These are phyloP conservation scores for Allodekkera sacchari DNA, from an alignment of 805 yeast genomes.

Conservation along the genomic window DNA sequence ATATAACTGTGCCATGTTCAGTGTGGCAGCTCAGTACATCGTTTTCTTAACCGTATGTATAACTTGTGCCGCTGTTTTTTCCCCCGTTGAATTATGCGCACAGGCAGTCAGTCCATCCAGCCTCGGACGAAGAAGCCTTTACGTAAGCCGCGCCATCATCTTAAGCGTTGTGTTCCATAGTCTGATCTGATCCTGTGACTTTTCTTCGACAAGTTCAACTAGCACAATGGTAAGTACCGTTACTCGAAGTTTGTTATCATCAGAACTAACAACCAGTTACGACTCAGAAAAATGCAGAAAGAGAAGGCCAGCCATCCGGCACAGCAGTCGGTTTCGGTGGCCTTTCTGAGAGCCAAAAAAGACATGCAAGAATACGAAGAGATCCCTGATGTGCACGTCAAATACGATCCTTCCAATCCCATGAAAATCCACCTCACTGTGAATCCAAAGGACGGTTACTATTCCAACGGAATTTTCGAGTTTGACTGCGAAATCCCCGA, in stretches of 20 bases:
- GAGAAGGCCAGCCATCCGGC: conserved; percentile 12
- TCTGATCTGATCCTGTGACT: too few relatives aligned
- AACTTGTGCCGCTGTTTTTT: too few relatives aligned
- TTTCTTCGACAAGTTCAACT: too few relatives aligned
- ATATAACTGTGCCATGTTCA: too few relatives aligned
- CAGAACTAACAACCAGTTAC: conserved; percentile 11
- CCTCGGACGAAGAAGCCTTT: too few relatives aligned
- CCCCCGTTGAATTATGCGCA: too few relatives aligned
- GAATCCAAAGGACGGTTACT: conserved; percentile 66
- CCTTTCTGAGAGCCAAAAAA: conserved; percentile 69
- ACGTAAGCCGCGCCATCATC: too few relatives aligned
- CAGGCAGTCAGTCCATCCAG: too few relatives aligned
- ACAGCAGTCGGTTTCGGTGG: conserved; percentile 31
- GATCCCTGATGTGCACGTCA: conserved; percentile 27
- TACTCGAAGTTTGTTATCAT: neutral
- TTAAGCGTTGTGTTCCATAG: too few relatives aligned
- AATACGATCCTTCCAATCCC: conserved; percentile 44
- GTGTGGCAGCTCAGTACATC: too few relatives aligned
- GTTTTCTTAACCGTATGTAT: too few relatives aligned
- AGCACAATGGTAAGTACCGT: too few relatives aligned
- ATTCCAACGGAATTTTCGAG: conserved; percentile 56
- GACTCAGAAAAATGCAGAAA: conserved; percentile 24
- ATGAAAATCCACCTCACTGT: conserved; percentile 54
- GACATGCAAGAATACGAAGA: conserved; percentile 62
- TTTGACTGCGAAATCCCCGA: conserved; percentile 61